Base-by-base conservation (phyloP, 331 rosid species). In the Dryas integrifolia region DNA sequence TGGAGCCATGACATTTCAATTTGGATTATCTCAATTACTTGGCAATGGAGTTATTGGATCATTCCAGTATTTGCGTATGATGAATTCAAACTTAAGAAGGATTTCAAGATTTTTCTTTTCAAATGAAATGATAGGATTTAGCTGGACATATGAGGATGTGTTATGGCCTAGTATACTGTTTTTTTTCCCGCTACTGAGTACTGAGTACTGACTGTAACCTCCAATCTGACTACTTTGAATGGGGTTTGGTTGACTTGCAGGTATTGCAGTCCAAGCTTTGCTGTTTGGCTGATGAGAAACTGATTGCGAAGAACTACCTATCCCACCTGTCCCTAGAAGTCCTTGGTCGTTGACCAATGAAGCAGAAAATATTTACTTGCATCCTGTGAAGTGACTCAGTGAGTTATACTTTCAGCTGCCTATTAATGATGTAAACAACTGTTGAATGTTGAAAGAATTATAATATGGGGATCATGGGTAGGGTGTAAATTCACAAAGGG, bases 201-300 rank as follows among this genome's bases (percentile, higher is more conserved):
- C 21, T 18, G 21, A 18, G 21, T 18, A 18, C 21, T 18, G 21
- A 18, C 38, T 18, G 56, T 14, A 43, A 21, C 53, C 44, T 57
- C 14, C 2, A 45, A 13, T 24, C 56, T 14, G n/a, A 1, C 58
- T 38, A 49, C 16, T 38, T 35, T 57, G 43, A 12, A 41, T 43
- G 13, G 14, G 59, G 10, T 70, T 43, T 43, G 50, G 67, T 63
- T 68, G 57, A 43, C 61, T 14, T 65, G 77, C 84, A 76, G 84
- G 59, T 11, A 9, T 21, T 70, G 38, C 67, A 9, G 38, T 49
- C 58, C n/a, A 14, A 2, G 57, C 50, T 0, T 49, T 44, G 14
- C 46, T 8, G 68, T 14, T 15, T 5, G 24, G 18, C 18, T 24
- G 41, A 51, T 62, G 39, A 59, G 21, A 21, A 30, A 21, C 38